Base-by-base conservation (phyloP, 345 rosid genomes). In the Trapa bicornis region DNA sequence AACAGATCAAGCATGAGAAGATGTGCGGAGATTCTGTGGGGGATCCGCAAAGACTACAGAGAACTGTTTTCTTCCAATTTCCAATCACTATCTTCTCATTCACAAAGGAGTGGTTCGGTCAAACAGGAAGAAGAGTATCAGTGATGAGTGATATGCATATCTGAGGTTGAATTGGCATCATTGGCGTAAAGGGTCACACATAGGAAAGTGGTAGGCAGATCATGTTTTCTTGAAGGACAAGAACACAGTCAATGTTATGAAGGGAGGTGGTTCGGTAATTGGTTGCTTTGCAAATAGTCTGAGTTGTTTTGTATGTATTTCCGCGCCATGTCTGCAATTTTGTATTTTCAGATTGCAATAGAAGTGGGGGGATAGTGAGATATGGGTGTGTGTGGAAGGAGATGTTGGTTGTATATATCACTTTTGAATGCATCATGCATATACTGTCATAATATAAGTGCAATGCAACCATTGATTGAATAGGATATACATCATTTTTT, bases 1-100 rank as follows among this genome's bases (percentile, higher is more conserved):
- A 80, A 67, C 14, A 79, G 99, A 74, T 95, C 99, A 15, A 79
- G 79, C 76, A 91, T 94, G 97, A 84, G 80, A 75, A 81, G 76
- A 57, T 90, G 97, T 53, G 94, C 83, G 14, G 97, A 93, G 87
- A 72, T 88, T 72, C 83, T 94, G 14, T 90, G 99, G 95, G 74
- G 80, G 37, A 82, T 91, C 45, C 99, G 97, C 12, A 94, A 90
- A 79, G 92, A 88, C 73, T 91, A 80, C 77, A 83, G 84, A 73
- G 91, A 85, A 33, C 41, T 61, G 54, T 73, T 69, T 35, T 76
- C 73, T 74, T 68, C 75, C 67, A 85, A 82, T 69, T 29, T 67
- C 58, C 72, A 35, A 54, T 80, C 78, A 9, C 72, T 72, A 14
- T 65, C 83, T 13, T 74, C 81, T 43, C 57, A 62, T 69, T 85